Base-by-base conservation (phyloP, 2,329 filamentous ascomycete species). In the Diaporthe nobilis region DNA sequence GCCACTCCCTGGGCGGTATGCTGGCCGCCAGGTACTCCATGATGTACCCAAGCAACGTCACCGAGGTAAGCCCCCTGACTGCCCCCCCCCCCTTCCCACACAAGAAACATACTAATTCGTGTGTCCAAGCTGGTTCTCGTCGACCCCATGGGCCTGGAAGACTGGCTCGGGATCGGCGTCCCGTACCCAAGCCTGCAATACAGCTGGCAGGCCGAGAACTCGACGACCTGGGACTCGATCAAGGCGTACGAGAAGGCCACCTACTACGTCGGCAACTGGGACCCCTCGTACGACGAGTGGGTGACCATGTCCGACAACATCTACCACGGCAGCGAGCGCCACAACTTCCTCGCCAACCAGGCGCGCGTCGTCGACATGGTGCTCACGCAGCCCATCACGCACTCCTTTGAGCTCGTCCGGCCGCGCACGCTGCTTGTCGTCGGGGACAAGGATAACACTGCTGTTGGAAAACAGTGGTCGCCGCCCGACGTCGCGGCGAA, bases 281-380 rank as follows among this genome's bases (percentile, higher is more conserved):
- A 73, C 13, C 8, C 60, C 9, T 73, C 72, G 1, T 67, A 68
- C 44, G 65, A 70, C 49, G 65, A 70, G 42, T 70, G 65, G 65
- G 39, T 68, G 28, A 68, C 37, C 39, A 68, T 68, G 60, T 55
- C 60, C 2, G 72, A 17, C 61, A 73, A 68, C 20, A 73, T 70
- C 49, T 70, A 70, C 65, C n/a, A 55, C 65, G 65, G 65, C 31
- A 70, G 65, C 49, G 49, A 70, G 65, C 65, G 65, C n/a, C 22
- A 22, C 34, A 55, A 55, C n/a, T 70, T 42, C 49, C 65, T 70
- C 34, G 25, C 31, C n/a, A 55, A 55, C 49, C 65, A 70, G 65
- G 65, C 65, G n/a, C 65, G 65, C n/a, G 65, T 70, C 34, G 65
- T 70, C 49, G 65, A 70, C 65, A 70, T 70, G 65, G 65, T 70